A percentile compares a stretch with the other conserved stretches of the same genome.
phyloP scores from a whole-genome alignment of 163 green algal genomes.

The Scenedesmus sp. region DNA sequence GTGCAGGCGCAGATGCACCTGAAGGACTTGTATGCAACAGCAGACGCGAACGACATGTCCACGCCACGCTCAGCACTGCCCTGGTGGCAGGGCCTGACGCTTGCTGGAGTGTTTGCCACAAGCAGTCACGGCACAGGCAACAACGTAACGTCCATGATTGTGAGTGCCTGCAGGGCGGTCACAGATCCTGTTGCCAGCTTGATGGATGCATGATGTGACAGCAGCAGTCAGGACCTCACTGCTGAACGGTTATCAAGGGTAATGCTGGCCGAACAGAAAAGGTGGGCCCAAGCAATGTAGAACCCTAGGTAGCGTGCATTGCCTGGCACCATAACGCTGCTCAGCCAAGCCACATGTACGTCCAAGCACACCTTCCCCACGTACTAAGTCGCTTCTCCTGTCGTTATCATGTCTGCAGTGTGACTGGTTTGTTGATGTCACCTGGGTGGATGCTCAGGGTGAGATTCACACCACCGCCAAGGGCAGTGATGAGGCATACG shows the following conservation, averaged over 20 bases:
- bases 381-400: too few species aligned
- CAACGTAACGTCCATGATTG: slow-evolving; percentile 41
- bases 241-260: too few species aligned
- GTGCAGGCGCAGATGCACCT: slow-evolving; percentile 50
- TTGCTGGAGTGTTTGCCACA: slow-evolving; percentile 40
- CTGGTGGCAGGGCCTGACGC: slow-evolving; percentile 47
- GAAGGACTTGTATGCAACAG: slow-evolving; percentile 36
- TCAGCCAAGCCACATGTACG: too few species aligned
- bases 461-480: slow-evolving; percentile 21
- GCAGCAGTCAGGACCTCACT: background rate
- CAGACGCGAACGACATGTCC: slow-evolving; percentile 21
- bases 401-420: slow-evolving; percentile 14
- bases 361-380: too few species aligned
- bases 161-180: background rate
- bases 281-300: too few species aligned
- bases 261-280: too few species aligned
- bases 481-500: slow-evolving; percentile 26
- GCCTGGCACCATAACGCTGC: too few species aligned
- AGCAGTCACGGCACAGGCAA: slow-evolving; percentile 44
- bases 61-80: slow-evolving; percentile 9
- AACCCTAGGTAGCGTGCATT: too few species aligned
- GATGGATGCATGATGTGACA: background rate
- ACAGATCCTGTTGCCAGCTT: background rate
- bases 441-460: slow-evolving; percentile 46
- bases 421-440: slow-evolving; percentile 45